Conservation (phyloP, 257 asterid species). For the Scutellaria galericulata region DNA sequence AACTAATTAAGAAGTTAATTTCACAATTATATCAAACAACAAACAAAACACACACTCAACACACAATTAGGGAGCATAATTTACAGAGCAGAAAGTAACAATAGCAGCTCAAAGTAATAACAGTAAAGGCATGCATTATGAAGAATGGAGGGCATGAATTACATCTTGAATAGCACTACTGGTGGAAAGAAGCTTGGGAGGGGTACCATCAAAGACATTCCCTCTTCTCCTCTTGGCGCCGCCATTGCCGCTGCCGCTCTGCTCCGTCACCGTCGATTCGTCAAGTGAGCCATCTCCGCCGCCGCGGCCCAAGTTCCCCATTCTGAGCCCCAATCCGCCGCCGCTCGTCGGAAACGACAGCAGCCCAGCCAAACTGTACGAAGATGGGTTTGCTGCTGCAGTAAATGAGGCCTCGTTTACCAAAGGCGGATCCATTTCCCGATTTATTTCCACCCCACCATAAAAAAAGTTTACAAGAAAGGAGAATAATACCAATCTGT, state of each 20-base stretch:
- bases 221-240: conserved; percentile 60
- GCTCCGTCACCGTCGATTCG: conserved; percentile 81
- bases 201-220: conserved; percentile 51
- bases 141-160: too few species aligned
- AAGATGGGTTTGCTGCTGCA: conserved; percentile 67
- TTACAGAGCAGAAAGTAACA: background rate
- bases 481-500: background rate
- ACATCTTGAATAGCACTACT: conserved; percentile 48
- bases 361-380: conserved; percentile 76
- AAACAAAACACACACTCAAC: background rate
- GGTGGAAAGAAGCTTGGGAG: conserved; percentile 55
- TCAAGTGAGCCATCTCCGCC: conserved; percentile 53
- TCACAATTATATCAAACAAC: background rate
- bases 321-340: conserved; percentile 59
- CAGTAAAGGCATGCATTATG: too few species aligned
- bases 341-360: conserved; percentile 62
- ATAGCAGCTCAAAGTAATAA: conserved; percentile 7
- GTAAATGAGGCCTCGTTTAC: conserved; percentile 73
- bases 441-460: conserved; percentile 23
- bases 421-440: conserved; percentile 81
- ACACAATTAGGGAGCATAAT: background rate
- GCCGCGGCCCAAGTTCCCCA: conserved; percentile 48
- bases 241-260: conserved; percentile 52
- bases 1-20: background rate
- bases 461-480: background rate